Evolutionary conservation across 2,329 filamentous ascomycete species (phyloP).

Genomic region (Lecanicillium sp.): DNA sequence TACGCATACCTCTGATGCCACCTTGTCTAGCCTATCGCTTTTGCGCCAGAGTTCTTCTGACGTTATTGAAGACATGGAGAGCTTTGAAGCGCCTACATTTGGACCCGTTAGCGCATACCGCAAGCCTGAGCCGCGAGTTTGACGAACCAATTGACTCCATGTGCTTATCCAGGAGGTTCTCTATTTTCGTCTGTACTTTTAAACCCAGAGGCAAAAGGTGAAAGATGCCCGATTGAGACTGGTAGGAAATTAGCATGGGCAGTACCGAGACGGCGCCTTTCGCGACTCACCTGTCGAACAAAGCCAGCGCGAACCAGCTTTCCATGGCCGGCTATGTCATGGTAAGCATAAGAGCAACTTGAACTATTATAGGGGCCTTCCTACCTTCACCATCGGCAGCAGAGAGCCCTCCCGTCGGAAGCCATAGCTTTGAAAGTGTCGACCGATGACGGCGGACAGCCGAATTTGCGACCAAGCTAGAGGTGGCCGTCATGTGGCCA

Average conservation of each 20-base stretch:
- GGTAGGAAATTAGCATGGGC: constrained; percentile 8
- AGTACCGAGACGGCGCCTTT: neutral
- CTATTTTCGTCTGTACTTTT: constrained; percentile 82
- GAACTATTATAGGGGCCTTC: constrained; percentile 12
- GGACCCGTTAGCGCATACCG: constrained; percentile 6
- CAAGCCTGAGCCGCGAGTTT: constrained; percentile 8
- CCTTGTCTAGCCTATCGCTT: constrained; percentile 71
- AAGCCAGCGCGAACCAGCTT: constrained; percentile 66
- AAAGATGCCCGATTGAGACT: constrained; percentile 85
- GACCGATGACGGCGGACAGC: constrained; percentile 28
- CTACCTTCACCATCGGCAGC: constrained; percentile 46
- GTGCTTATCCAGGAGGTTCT: constrained; percentile 76
- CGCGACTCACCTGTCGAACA: constrained; percentile 54
- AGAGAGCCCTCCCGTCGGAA: constrained; percentile 64
- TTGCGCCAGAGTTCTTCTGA: constrained; percentile 76
- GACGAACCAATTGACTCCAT: constrained; percentile 65
- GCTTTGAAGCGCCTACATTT: constrained; percentile 61
- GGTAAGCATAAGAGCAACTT: constrained; percentile 12
- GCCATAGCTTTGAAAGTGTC: constrained; percentile 66
- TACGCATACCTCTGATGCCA: constrained; percentile 58
- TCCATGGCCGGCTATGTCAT: constrained; percentile 49
- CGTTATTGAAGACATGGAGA: constrained; percentile 78
- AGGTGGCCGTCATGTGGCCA: too few species aligned
- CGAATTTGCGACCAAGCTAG: constrained; percentile 12
- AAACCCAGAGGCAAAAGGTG: constrained; percentile 84